Percentiles rank a stretch among this genome's conserved stretches.
Conservation (phyloP, 257 asterid species). For the Anisodus acutangulus region DNA sequence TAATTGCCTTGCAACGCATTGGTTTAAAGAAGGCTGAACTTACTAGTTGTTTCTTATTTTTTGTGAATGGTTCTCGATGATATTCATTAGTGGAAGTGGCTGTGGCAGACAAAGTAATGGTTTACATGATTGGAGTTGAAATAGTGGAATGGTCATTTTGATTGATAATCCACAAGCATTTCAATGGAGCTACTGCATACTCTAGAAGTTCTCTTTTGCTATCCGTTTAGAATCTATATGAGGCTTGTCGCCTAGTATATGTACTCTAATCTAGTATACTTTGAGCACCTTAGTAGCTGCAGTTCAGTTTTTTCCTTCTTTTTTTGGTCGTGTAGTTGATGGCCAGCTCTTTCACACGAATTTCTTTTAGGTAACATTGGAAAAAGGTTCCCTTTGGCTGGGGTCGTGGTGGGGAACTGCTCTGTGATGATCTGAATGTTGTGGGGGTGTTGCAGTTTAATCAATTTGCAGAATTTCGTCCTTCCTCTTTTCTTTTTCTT, state of each 20-base stretch:
- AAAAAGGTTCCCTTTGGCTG: not conserved
- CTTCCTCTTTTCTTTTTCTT: not conserved
- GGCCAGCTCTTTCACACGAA: not conserved
- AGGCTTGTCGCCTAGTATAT: not conserved
- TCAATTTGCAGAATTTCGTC: constrained; percentile 15
- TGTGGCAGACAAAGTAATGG: constrained; percentile 15
- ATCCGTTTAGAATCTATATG: not conserved
- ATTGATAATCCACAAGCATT: constrained; percentile 3
- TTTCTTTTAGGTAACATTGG: not conserved
- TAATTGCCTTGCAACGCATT: constrained; percentile 17
- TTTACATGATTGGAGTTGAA: constrained; percentile 5
- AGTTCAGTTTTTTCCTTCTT: not conserved
- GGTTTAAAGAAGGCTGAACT: constrained; percentile 33
- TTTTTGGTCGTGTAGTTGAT: constrained; percentile 13
- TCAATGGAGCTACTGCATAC: constrained; percentile 2
- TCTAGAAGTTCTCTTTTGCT: constrained; percentile 8
- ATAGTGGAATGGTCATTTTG: constrained; percentile 9
- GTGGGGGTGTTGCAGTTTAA: not conserved
- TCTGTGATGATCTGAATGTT: not conserved
- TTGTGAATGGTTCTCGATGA: constrained; percentile 26
- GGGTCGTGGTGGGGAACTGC: not conserved
- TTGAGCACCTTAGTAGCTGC: constrained; percentile 17
- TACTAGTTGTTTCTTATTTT: not conserved
- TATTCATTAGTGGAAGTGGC: constrained; percentile 23
- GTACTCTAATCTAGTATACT: constrained; percentile 19